phyloP scores from a whole-genome alignment of 352 stramenopile genomes.

The Phytophthora nicotianae region DNA sequence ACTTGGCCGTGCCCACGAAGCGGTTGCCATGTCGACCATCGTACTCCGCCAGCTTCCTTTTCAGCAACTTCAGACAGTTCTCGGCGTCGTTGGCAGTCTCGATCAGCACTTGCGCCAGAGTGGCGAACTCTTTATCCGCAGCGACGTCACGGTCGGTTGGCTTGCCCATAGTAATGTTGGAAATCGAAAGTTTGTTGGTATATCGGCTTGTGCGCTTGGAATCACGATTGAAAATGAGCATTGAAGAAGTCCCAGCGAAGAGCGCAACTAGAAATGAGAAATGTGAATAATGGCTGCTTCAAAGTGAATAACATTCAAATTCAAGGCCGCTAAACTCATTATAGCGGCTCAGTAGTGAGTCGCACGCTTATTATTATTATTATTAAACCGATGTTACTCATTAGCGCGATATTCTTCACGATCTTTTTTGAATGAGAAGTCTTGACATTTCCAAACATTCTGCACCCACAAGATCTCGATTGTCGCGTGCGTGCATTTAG shows the following conservation, averaged over 20 bases:
- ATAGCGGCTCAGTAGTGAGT: too few species aligned
- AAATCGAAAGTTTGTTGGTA: neutral
- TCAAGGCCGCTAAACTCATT: too few species aligned
- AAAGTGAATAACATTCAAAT: too few species aligned
- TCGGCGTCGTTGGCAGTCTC: conserved; percentile 22
- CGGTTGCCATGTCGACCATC: conserved; percentile 26
- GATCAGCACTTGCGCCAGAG: conserved; percentile 17
- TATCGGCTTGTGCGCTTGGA: conserved; percentile 8
- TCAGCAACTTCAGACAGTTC: conserved; percentile 23
- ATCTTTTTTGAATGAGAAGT: too few species aligned
- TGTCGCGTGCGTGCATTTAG: conserved; percentile 11
- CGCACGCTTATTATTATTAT: too few species aligned
- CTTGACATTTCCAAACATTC: neutral
- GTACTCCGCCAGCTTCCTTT: conserved; percentile 31
- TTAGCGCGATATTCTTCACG: too few species aligned
- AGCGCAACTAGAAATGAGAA: conserved; percentile 1
- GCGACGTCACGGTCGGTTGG: conserved; percentile 9
- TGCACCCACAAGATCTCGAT: neutral
- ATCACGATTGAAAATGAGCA: conserved; percentile 22
- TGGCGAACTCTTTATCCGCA: conserved; percentile 23
- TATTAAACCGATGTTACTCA: too few species aligned
- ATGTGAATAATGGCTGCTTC: neutral
- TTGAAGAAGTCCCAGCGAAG: neutral
- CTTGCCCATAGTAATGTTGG: conserved; percentile 19
- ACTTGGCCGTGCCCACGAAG: conserved; percentile 21